Evolutionary conservation across 371 early-diverging fungal genomes (phyloP).

Genomic region (Choanephora cucurbitarum): DNA sequence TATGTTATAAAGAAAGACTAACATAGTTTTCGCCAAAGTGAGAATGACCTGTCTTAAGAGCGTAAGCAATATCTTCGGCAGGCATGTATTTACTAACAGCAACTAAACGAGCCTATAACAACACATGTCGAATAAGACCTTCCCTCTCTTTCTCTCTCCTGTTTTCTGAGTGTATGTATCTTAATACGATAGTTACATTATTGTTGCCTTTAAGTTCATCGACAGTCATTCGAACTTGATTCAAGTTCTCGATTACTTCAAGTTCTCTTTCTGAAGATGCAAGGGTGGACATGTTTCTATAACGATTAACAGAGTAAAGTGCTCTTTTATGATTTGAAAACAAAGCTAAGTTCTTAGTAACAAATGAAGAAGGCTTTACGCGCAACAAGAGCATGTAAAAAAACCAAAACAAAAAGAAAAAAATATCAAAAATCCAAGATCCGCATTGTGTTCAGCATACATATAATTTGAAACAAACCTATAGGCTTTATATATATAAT

Average conservation of each 20-base stretch:
- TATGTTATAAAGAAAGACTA: too few species aligned
- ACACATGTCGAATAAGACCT: too few species aligned
- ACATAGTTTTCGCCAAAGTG: constrained; percentile 98
- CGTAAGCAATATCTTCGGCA: constrained; percentile 71
- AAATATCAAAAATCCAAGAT: too few species aligned
- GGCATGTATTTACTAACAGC: constrained; percentile 95
- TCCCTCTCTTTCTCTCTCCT: too few species aligned
- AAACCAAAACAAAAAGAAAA: not conserved
- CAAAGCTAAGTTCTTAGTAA: not conserved
- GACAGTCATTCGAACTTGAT: constrained; percentile 13
- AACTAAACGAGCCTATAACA: constrained; percentile 63
- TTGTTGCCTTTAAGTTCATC: constrained; percentile 5
- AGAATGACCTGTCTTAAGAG: constrained; percentile 81
- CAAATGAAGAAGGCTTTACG: not conserved
- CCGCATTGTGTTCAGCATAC: too few species aligned
- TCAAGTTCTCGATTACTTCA: constrained; percentile 18
- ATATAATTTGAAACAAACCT: too few species aligned
- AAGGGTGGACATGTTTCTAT: not conserved
- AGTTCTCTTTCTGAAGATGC: constrained; percentile 18
- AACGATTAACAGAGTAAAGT: not conserved
- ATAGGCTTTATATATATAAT: too few species aligned
- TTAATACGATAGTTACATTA: constrained; percentile 2
- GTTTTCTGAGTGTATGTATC: too few species aligned
- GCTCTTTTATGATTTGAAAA: not conserved
- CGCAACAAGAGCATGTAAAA: not conserved